A percentile compares a stretch with the other conserved stretches of the same genome.
phyloP scores from a whole-genome alignment of 345 rosid species.

The Diplotaxis tenuifolia region DNA sequence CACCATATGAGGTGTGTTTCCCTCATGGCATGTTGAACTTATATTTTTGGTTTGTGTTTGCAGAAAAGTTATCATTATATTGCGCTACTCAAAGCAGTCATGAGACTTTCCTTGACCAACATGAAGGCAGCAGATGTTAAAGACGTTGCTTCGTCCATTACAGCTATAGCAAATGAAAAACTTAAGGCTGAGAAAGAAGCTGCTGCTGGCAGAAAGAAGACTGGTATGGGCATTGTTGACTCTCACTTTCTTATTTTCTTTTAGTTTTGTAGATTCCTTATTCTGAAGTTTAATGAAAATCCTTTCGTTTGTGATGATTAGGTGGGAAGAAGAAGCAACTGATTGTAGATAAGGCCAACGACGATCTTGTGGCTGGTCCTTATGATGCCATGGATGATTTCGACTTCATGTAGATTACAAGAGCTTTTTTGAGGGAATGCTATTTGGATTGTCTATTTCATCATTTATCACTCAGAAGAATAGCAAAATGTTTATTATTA shows the following conservation, averaged over 20 bases:
- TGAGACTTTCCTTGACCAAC: constrained; percentile 69
- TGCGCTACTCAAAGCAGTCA: constrained; percentile 72
- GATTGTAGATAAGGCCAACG: constrained; percentile 68
- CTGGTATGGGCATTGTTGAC: constrained; percentile 44
- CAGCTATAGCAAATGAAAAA: constrained; percentile 92
- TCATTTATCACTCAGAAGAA: constrained; percentile 4
- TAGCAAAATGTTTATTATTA: constrained; percentile 9
- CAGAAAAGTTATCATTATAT: constrained; percentile 94
- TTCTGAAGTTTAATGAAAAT: not conserved
- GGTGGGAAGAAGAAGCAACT: constrained; percentile 84
- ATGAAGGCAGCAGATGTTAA: constrained; percentile 91
- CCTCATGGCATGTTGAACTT: not conserved
- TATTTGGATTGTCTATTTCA: constrained; percentile 18
- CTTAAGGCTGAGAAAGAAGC: constrained; percentile 94
- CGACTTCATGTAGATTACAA: constrained; percentile 71
- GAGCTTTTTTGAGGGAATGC: constrained; percentile 7
- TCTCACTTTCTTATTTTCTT: not conserved
- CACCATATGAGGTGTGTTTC: too few relatives aligned
- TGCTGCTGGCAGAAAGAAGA: constrained; percentile 74
- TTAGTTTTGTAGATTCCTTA: not conserved
- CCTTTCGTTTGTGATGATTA: constrained; percentile 9
- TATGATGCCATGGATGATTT: constrained; percentile 68
- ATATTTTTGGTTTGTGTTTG: constrained; percentile 28
- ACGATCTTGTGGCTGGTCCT: constrained; percentile 53
- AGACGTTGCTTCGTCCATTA: constrained; percentile 82